A percentile compares a stretch with the other conserved stretches of the same genome.
These are phyloP conservation scores for Aspergillus clavatus DNA, from an alignment of 2,329 filamentous ascomycete genomes.

Conservation along the genomic window DNA sequence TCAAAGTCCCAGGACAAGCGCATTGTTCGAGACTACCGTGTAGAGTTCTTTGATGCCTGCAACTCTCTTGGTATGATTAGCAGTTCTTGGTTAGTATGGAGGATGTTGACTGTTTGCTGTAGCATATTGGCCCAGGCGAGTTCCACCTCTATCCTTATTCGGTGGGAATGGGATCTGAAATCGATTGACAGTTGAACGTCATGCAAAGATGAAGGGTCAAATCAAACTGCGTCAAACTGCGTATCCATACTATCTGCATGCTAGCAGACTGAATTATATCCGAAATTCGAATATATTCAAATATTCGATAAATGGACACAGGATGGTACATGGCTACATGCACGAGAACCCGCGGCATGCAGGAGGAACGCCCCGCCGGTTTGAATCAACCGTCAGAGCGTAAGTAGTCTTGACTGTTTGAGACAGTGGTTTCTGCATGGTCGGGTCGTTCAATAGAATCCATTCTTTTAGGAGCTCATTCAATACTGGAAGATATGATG, in stretches of 20 bases:
- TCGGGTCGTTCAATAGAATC: slow-evolving; percentile 7
- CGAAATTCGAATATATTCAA: too few relatives aligned
- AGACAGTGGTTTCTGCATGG: slow-evolving; percentile 13
- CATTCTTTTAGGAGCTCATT: background rate
- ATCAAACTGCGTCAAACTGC: slow-evolving; percentile 1
- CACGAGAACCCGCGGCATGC: slow-evolving; percentile 22
- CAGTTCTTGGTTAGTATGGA: background rate
- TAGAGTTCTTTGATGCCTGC: background rate
- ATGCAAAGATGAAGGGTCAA: background rate
- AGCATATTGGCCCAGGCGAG: background rate
- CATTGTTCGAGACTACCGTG: background rate
- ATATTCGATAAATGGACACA: slow-evolving; percentile 14
- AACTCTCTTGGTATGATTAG: too few relatives aligned
- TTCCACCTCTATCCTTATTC: background rate
- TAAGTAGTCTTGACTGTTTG: too few relatives aligned
- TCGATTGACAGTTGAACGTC: background rate
- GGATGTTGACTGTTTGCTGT: background rate
- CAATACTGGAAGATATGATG: background rate
- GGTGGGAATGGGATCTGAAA: background rate
- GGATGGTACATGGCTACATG: slow-evolving; percentile 14
- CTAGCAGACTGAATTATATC: slow-evolving; percentile 6
- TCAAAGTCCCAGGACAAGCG: background rate
- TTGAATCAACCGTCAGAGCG: slow-evolving; percentile 23
- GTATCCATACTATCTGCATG: slow-evolving; percentile 9
- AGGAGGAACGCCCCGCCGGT: slow-evolving; percentile 21